Conservation (phyloP, 352 stramenopile genomes). For the Globisporangium canariense region DNA sequence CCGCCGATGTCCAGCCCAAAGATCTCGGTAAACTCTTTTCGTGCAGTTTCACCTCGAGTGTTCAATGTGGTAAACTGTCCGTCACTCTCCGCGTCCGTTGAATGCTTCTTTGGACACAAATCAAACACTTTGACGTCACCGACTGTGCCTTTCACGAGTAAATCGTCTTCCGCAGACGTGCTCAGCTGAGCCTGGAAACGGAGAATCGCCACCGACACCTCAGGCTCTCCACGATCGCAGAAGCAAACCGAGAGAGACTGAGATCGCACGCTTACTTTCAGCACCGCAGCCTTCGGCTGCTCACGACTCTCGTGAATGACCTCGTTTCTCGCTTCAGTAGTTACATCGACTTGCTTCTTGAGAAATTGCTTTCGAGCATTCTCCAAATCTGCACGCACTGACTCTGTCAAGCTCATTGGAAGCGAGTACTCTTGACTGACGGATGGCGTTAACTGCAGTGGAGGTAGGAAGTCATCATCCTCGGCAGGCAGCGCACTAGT, state of each 20-base stretch:
- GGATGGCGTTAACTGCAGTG: slow-evolving; percentile 56
- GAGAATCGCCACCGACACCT: slow-evolving; percentile 69
- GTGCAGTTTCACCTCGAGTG: slow-evolving; percentile 1
- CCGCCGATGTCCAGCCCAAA: slow-evolving; percentile 42
- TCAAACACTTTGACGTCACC: slow-evolving; percentile 76
- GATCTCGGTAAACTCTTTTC: slow-evolving; percentile 43
- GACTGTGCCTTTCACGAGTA: slow-evolving; percentile 45
- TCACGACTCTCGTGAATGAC: slow-evolving; percentile 6
- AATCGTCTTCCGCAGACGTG: slow-evolving; percentile 22
- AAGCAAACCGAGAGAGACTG: slow-evolving; percentile 82
- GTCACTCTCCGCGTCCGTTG: slow-evolving; percentile 10
- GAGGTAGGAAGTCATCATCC: slow-evolving; percentile 36
- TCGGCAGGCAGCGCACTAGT: slow-evolving; percentile 15
- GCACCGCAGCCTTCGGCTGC: slow-evolving; percentile 10
- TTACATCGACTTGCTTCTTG: slow-evolving; percentile 20
- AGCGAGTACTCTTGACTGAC: slow-evolving; percentile 69
- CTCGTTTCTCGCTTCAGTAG: slow-evolving; percentile 4
- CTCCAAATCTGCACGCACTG: slow-evolving; percentile 77
- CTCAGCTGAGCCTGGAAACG: slow-evolving; percentile 38
- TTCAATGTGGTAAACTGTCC: slow-evolving; percentile 2
- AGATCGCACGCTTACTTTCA: slow-evolving; percentile 50
- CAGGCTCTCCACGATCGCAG: slow-evolving; percentile 59
- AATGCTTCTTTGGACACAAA: slow-evolving; percentile 35
- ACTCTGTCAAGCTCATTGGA: slow-evolving; percentile 74
- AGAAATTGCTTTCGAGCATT: slow-evolving; percentile 63